Conservation (phyloP, 2,329 filamentous ascomycete species). For the Massarina eburnea region DNA sequence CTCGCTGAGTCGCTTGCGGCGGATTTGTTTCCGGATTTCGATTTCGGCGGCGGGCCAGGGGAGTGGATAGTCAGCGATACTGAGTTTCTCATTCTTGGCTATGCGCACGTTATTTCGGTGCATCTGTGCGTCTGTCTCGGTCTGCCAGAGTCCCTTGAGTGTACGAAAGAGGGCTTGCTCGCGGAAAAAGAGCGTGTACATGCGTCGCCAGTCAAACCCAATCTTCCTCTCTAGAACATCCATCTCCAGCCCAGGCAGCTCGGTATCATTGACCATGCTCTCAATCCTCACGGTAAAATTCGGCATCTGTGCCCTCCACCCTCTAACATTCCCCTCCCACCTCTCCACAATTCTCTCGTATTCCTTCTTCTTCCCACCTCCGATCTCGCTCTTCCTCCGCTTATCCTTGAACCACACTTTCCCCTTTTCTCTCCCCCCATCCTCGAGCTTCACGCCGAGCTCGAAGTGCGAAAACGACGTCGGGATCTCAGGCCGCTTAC, state of each 20-base stretch:
- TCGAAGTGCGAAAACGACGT: constrained; percentile 17
- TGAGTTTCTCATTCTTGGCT: constrained; percentile 16
- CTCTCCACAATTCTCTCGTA: constrained; percentile 20
- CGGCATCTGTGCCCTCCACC: constrained; percentile 29
- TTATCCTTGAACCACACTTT: constrained; percentile 22
- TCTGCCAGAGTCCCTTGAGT: constrained; percentile 13
- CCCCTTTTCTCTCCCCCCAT: constrained; percentile 10
- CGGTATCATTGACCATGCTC: constrained; percentile 36
- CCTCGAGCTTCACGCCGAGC: constrained; percentile 12
- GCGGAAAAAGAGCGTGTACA: constrained; percentile 35
- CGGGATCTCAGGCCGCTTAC: constrained; percentile 26
- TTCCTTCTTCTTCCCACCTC: constrained; percentile 5
- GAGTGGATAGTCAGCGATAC: constrained; percentile 13
- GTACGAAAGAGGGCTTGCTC: constrained; percentile 22
- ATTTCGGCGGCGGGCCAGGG: constrained; percentile 15
- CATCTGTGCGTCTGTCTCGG: constrained; percentile 8
- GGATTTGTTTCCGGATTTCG: constrained; percentile 23
- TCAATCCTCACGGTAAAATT: constrained; percentile 34
- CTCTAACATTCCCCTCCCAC: constrained; percentile 30
- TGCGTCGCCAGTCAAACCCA: constrained; percentile 28
- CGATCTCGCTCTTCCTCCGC: constrained; percentile 9
- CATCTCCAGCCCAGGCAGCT: constrained; percentile 25
- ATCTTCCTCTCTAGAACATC: constrained; percentile 22
- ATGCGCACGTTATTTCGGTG: constrained; percentile 14
- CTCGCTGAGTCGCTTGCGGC: constrained; percentile 26